Conservation (phyloP, 1,284 basidiomycete genomes). For the Irpex lacteus region DNA sequence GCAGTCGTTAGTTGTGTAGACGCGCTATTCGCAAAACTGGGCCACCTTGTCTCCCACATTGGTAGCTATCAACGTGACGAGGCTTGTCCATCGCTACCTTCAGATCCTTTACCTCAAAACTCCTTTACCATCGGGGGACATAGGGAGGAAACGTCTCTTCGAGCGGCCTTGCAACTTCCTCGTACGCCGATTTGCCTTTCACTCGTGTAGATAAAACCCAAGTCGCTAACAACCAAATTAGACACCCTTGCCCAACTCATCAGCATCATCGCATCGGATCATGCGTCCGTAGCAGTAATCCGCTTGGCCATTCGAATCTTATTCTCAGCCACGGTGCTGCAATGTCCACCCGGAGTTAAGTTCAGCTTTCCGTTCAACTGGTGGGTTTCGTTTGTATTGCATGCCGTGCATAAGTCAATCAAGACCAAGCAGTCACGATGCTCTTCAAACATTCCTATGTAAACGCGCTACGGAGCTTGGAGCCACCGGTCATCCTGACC, state of each 20-base stretch:
- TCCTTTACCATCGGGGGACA: constrained; percentile 33
- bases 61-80: background rate
- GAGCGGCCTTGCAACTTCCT: constrained; percentile 63
- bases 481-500: background rate
- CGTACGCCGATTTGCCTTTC: constrained; percentile 33
- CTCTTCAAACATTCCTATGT: constrained; percentile 4
- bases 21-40: constrained; percentile 51
- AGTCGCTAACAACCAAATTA: background rate
- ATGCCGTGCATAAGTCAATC: background rate
- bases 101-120: background rate
- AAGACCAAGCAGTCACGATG: background rate
- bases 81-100: background rate
- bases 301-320: constrained; percentile 52
- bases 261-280: constrained; percentile 40
- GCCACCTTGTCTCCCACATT: constrained; percentile 32
- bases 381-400: constrained; percentile 1
- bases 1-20: constrained; percentile 62
- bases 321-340: constrained; percentile 53
- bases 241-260: constrained; percentile 38
- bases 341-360: constrained; percentile 30
- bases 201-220: background rate
- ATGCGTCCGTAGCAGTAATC: constrained; percentile 55
- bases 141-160: constrained; percentile 46
- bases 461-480: background rate
- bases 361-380: background rate